Base-by-base conservation (phyloP, 2,329 filamentous ascomycete genomes). In the Stagonosporopsis tanaceti region DNA sequence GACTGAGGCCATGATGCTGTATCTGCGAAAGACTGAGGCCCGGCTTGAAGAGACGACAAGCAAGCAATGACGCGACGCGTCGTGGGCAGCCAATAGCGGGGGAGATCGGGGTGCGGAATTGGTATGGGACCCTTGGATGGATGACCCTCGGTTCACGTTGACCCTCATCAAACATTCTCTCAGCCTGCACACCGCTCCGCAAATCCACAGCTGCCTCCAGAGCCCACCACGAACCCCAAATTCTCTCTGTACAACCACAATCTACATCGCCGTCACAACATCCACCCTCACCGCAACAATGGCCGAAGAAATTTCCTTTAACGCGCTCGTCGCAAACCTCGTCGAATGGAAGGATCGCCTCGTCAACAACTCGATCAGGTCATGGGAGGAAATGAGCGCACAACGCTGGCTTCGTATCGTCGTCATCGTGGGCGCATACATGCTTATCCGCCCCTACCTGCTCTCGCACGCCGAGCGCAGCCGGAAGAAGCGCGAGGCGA, bases 361-460 rank as follows among this genome's bases (percentile, higher is more conserved):
- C 58, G 60, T 68, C 57, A 71, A 67, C 63, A 83, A 83, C 68
- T 64, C 78, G 53, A 71, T 64, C 55, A 75, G 64, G 50, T 77
- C 81, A 41, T 77, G 83, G 67, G 72, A 76, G 27, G 67, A 76
- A 27, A 77, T 84, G 64, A 76, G 73, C 42, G 56, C 73, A 32
- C 71, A 77, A 57, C 80, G 82, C 64, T 84, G 80, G 76, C 78
- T 95, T 67, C 89, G 91, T 45, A 82, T 95, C 56, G 77, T 92
- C 64, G 82, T 87, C 64, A 84, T 92, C 60, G 84, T 92, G 20
- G 86, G 91, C 68, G 88, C 85, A 53, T 96, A 94, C 79, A 72
- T 88, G 62, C 83, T 95, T 50, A 57, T 77, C 24, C 87, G 92
- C 1, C 91, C 91, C 0, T 92, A 92, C 73, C 76, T 93, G 48